Conservation (phyloP, 2,329 filamentous ascomycete genomes). For the Sporothrix brasiliensis region DNA sequence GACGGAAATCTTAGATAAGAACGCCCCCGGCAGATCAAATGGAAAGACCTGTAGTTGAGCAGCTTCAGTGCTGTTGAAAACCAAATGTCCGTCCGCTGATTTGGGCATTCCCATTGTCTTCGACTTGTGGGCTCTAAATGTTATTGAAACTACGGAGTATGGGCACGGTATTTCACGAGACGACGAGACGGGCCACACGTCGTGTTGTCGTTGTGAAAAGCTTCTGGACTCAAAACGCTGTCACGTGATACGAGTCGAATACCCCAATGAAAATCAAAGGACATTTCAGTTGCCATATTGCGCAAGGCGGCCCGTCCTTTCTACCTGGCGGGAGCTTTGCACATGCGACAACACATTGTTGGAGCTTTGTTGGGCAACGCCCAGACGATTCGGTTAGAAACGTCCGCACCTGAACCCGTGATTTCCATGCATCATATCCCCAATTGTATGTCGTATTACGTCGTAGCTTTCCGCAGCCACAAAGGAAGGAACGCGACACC, state of each 20-base stretch:
- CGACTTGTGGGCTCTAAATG: too few species aligned
- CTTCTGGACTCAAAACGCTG: not conserved
- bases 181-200: not conserved
- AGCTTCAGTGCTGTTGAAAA: not conserved
- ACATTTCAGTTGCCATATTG: not conserved
- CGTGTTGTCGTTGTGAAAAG: not conserved
- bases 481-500: not conserved
- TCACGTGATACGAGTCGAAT: not conserved
- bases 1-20: not conserved
- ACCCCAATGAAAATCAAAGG: not conserved
- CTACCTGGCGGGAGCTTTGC: not conserved
- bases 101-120: not conserved
- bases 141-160: too few species aligned
- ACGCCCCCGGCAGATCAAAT: not conserved
- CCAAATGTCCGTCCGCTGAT: not conserved
- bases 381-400: not conserved
- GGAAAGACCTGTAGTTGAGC: not conserved
- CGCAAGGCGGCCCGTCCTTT: not conserved
- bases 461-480: too few species aligned
- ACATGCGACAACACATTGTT: not conserved
- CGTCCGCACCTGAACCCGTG: not conserved
- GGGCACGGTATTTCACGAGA: not conserved
- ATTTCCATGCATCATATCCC: not conserved
- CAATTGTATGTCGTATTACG: not conserved
- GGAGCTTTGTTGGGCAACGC: conserved; percentile 10